Evolutionary conservation across 352 stramenopile species (phyloP).

Genomic region (Vaucheria bursata): DNA sequence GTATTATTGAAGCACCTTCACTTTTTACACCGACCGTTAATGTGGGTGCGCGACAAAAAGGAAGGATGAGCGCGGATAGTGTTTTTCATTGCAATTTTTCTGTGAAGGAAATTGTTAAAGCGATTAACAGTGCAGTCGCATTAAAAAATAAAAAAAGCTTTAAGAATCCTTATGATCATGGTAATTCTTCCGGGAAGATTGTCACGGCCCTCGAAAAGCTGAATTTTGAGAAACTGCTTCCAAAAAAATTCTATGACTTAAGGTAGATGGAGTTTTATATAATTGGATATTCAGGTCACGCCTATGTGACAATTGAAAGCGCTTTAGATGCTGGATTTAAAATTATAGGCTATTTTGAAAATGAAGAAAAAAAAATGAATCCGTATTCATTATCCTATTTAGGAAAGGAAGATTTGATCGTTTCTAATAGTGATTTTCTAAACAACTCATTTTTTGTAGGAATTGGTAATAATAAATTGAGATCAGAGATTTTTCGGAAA

Average conservation of each 20-base stretch:
- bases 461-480: too few species aligned
- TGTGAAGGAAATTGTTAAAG: neutral
- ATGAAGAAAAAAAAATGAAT: too few species aligned
- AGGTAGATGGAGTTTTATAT: too few species aligned
- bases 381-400: too few species aligned
- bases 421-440: too few species aligned
- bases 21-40: neutral
- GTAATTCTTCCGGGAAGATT: neutral
- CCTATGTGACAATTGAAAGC: too few species aligned
- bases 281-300: too few species aligned
- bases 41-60: neutral
- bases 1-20: neutral
- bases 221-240: neutral
- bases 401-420: too few species aligned
- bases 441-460: too few species aligned
- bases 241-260: slow-evolving; percentile 3
- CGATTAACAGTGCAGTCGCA: neutral
- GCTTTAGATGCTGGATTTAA: too few species aligned
- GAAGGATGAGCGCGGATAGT: neutral
- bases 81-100: neutral
- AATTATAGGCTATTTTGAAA: too few species aligned
- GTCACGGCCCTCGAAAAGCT: neutral
- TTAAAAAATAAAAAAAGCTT: neutral
- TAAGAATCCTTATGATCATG: neutral
- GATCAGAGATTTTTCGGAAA: too few species aligned